phyloP scores from a whole-genome alignment of 106 monocot species.

The Chionographis japonica region DNA sequence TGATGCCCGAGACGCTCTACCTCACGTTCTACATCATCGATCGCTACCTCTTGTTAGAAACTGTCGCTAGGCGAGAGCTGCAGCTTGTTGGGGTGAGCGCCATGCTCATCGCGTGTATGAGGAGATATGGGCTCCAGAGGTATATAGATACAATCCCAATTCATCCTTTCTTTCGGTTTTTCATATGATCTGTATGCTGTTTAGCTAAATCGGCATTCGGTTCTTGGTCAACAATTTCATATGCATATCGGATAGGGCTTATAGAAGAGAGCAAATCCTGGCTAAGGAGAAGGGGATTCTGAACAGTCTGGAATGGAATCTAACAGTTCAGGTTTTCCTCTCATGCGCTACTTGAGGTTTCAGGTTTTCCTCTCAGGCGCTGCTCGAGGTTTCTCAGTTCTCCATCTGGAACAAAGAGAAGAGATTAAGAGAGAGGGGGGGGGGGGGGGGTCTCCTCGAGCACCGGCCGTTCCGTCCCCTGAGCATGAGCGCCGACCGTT shows the following conservation, averaged over 20 bases:
- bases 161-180: neutral
- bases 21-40: constrained; percentile 57
- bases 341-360: no score
- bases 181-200: neutral
- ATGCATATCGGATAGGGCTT: constrained; percentile 56
- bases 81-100: constrained; percentile 69
- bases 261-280: constrained; percentile 42
- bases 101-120: constrained; percentile 82
- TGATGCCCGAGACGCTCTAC: constrained; percentile 66
- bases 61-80: constrained; percentile 42
- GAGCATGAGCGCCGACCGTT: no score
- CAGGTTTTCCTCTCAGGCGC: no score
- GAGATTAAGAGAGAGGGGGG: no score
- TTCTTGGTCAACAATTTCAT: constrained; percentile 60
- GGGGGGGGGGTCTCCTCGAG: no score
- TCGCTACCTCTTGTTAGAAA: constrained; percentile 39
- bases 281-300: constrained; percentile 57
- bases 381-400: no score
- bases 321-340: no score
- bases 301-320: constrained; percentile 51
- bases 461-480: no score
- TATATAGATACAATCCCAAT: neutral
- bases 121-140: constrained; percentile 79
- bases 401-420: no score
- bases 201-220: neutral